Evolutionary conservation across 1,284 basidiomycete species (phyloP), one percentile per base, ranked within the genome.

Genomic region (Boletellus sp.): DNA sequence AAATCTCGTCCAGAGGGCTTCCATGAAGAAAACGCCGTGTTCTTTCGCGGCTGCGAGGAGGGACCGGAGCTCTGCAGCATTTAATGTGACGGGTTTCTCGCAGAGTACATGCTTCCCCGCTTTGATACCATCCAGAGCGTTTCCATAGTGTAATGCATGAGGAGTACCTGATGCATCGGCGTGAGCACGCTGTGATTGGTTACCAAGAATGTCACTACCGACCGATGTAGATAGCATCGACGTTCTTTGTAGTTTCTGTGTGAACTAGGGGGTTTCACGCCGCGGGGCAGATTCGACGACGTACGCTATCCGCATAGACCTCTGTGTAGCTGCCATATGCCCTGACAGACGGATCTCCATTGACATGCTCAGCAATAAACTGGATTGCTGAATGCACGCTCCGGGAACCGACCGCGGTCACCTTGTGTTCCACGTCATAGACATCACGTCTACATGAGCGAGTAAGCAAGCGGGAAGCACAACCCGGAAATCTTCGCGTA

Each of bases 41-140:
- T 89, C 79, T 65, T 85, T 86, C 0, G 93, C 92, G 21, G 91
- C 78, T 8, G 72, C 69, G 21, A 91, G 70, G 30, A 96, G 76
- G 46, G 84, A 81, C 40, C 81, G 75, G 21, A 87, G 73, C 60
- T 90, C 86, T 6, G 82, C 76, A 5, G 74, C 71, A 60, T 87
- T 89, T 49, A 71, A 78, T 2, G 86, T 89, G 22, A 85, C 81
- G 1, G 86, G 84, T 64, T 93, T 93, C 72, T 95, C 92, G 70
- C 89, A 89, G 18, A 93, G 81, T 19, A 96, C 87, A 67, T 93
- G 81, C 69, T 95, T 97, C 47, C 85, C 85, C 1, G 86, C 88
- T 50, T 82, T 78, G 54, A 95, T 80, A 8, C 89, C 88, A 46
- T 83, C 84, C 57, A 88, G 74, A 1, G 89, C 83, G 61, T 92